Evolutionary conservation across 2,329 filamentous ascomycete species (phyloP), one percentile per base, ranked within the genome.

Genomic region (Aspergillus pseudotamarii): DNA sequence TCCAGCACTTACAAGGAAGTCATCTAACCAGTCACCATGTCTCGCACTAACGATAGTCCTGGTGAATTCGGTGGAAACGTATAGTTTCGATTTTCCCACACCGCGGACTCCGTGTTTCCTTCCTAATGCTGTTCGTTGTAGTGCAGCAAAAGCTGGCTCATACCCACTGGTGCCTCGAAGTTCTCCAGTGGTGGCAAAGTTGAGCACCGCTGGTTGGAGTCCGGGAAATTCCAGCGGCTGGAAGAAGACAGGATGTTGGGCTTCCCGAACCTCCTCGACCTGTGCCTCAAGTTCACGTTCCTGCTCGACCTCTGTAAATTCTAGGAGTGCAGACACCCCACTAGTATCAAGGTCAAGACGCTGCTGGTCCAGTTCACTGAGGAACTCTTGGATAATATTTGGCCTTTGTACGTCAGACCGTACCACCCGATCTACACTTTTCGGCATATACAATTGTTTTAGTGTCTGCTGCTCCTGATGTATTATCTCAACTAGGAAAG

Each of bases 201-300:
- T 19, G 1, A 77, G 55, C 3, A 89, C 75, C 32, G 82, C 79
- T 2, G 71, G 66, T 53, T 86, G 79, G 0, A 89, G 76, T 0
- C 81, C 80, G 0, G 79, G 73, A 43, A 85, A 85, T 0, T 62
- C 64, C 0, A 81, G 70, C 1, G 84, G 69, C 0, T 68, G 66
- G 57, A 80, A 81, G 0, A 78, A 71, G 0, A 72, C 38, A 0
- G 81, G 83, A 21, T 79, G 82, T 69, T 88, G 82, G 0, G 83
- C 75, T 64, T 88, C 81, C 0, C 86, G 82, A 0, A 88, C 81
- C 6, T 81, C 76, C 58, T 89, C 86, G 0, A 89, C 80, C 65
- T 89, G 83, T 19, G 83, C 80, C 6, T 84, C 86, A 0, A 89
- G 81, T 63, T 90, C 87, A n/a, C 87, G 77, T 66, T 89, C 86